Conservation (phyloP, 768 basidiomycete genomes). For the Mycena maculata region DNA sequence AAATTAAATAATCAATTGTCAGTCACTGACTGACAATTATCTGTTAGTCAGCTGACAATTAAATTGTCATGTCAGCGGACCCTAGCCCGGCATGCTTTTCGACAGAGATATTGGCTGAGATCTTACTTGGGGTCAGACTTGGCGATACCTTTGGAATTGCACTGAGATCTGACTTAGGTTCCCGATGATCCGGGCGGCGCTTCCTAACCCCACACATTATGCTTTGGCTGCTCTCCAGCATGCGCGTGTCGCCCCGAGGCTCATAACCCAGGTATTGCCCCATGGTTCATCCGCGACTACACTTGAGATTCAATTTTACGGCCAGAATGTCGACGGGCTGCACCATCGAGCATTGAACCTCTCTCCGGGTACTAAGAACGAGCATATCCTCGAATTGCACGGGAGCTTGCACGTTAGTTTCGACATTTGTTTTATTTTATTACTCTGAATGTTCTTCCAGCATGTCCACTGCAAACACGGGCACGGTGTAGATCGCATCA, state of each 20-base stretch:
- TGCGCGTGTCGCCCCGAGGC: conserved; percentile 63
- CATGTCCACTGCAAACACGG: conserved; percentile 82
- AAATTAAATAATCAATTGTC: no score
- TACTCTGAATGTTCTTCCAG: conserved; percentile 46
- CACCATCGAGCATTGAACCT: conserved; percentile 81
- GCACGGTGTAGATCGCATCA: conserved; percentile 72
- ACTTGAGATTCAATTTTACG: neutral
- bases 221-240: conserved; percentile 87
- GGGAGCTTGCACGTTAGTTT: conserved; percentile 82
- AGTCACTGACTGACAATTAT: no score
- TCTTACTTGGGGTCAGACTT: no score
- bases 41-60: no score
- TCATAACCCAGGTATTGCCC: conserved; percentile 82
- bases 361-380: conserved; percentile 52
- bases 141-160: no score
- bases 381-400: conserved; percentile 83
- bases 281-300: neutral
- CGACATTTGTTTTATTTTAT: neutral
- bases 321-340: conserved; percentile 90
- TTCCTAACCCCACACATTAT: conserved; percentile 91
- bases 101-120: conserved; percentile 91
- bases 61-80: no score
- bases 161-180: no score
- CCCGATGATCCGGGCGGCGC: conserved; percentile 82
- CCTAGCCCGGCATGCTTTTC: no score